Conservation (phyloP, 352 stramenopile species). For the Pythium sukuiense region DNA sequence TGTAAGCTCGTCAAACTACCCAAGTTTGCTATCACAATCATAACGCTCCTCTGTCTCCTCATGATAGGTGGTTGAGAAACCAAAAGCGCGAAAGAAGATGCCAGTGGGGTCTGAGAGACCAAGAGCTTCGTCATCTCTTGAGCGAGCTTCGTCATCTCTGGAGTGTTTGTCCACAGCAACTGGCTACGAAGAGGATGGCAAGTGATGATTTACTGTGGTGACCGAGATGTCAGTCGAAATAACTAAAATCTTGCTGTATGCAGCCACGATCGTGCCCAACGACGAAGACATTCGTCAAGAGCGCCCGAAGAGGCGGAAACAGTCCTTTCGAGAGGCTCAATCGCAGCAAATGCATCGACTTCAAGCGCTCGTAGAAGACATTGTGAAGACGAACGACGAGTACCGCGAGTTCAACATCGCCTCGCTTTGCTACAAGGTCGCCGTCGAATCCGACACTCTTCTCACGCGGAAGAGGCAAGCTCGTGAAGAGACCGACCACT, state of each 20-base stretch:
- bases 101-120: not conserved
- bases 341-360: constrained; percentile 13
- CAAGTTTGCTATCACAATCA: no score
- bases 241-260: not conserved
- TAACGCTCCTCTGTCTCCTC: not conserved
- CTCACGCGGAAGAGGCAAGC: constrained; percentile 10
- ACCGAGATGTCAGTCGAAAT: not conserved
- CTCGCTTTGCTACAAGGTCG: not conserved
- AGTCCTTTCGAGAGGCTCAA: constrained; percentile 15
- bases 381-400: constrained; percentile 21
- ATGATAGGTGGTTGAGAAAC: not conserved
- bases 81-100: not conserved
- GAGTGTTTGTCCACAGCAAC: not conserved
- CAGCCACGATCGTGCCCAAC: constrained; percentile 7
- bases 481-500: not conserved
- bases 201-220: not conserved
- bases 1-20: not conserved
- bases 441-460: not conserved
- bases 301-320: not conserved
- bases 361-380: constrained; percentile 19
- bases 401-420: constrained; percentile 20
- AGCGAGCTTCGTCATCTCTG: not conserved
- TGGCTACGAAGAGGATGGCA: not conserved
- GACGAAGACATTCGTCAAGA: constrained; percentile 7
- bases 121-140: not conserved